Evolutionary conservation across 495 filamentous ascomycete genomes (phyloP), one percentile per base, ranked within the genome.

Genomic region (Glonium stellatum): DNA sequence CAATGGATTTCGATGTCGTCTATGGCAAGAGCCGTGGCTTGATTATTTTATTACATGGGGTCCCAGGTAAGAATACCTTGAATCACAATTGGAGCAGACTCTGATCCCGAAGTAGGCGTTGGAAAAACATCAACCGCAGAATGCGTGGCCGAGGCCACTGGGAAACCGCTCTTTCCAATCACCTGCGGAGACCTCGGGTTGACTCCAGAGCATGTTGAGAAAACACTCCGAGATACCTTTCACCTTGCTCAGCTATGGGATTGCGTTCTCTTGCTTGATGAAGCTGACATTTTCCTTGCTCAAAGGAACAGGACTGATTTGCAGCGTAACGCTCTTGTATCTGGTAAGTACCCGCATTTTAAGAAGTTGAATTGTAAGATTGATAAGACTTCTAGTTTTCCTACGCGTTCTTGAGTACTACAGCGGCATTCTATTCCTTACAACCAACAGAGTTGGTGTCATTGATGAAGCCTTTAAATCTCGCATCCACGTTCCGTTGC

Each of bases 351-450:
- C 0, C 10, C 2, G 1, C 1, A 25, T 15, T 8, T 27, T 27
- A 23, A 25, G 13, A 23, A 27, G 31, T 15, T 10, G 31, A 31
- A 22, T n/a, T n/a, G n/a, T 51, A 15, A 15, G 6, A 15, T 1
- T 51, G 48, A 23, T 51, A 25, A 25, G 13, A 37, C 5, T 5
- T 39, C 2, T 12, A 55, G 52, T 55, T 9, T 54, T 60, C 19
- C 55, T 85, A 1, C 71, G 83, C 1, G 71, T 76, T 0, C 70
- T 86, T 0, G 84, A 85, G 54, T 85, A 82, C 64, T 87, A 84
- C 58, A 58, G 72, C 0, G 82, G 82, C 6, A 80, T 84, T 25
- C 71, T 84, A 0, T 81, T 84, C 62, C 68, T 85, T 1, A 83
- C 82, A 0, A 82, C 80, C 0, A 85, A 84, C 62, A 70, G 81